Percentiles rank a stretch among this genome's conserved stretches.
Conservation (phyloP, 768 basidiomycete genomes). For the Boletus sp. region DNA sequence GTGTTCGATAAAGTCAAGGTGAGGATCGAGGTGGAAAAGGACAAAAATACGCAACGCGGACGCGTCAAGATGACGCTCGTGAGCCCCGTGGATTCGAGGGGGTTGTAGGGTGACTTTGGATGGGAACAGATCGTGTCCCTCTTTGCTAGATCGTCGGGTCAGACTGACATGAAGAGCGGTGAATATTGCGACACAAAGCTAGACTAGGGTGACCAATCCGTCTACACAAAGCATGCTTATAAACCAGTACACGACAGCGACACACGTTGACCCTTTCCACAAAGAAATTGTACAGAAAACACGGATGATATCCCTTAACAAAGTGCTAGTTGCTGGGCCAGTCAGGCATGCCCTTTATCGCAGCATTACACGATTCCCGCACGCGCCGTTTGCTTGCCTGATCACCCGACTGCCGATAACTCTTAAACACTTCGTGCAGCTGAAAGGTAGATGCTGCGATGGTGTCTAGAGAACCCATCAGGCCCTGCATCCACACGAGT, state of each 20-base stretch:
- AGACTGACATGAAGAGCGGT: not conserved
- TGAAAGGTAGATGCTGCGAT: constrained; percentile 72
- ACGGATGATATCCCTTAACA: not conserved
- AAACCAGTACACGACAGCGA: constrained; percentile 4
- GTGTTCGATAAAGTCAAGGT: constrained; percentile 95
- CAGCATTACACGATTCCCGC: constrained; percentile 76
- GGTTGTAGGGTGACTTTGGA: constrained; percentile 30
- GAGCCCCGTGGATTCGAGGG: constrained; percentile 57
- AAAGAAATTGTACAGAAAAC: not conserved
- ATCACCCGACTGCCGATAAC: constrained; percentile 76
- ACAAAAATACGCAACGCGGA: constrained; percentile 88
- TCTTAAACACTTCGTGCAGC: constrained; percentile 68
- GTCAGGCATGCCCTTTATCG: constrained; percentile 67
- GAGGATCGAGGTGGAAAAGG: constrained; percentile 91
- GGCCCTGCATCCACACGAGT: not conserved
- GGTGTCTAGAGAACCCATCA: constrained; percentile 29
- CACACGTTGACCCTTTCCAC: not conserved
- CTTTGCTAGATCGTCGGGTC: no score
- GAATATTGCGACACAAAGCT: no score
- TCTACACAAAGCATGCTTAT: constrained; percentile 3
- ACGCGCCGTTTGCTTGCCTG: constrained; percentile 70
- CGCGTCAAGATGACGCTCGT: constrained; percentile 83
- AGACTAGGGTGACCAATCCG: no score
- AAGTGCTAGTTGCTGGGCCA: constrained; percentile 51
- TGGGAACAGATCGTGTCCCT: not conserved